These are phyloP conservation scores for Fraxinus paxiana DNA, from an alignment of 305 asterid genomes.

Conservation along the genomic window DNA sequence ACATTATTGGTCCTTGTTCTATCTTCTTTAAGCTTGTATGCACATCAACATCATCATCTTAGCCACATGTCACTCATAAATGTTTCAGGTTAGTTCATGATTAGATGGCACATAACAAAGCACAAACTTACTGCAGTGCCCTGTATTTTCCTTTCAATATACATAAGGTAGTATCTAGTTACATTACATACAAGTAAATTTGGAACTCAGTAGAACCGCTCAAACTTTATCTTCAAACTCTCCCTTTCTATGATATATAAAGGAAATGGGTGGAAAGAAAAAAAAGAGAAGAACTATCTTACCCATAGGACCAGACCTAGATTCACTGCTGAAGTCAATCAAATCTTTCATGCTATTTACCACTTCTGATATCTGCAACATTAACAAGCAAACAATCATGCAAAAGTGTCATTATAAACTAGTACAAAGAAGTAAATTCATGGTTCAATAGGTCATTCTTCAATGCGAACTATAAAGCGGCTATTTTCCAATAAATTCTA, in stretches of 20 bases:
- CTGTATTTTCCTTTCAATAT: not conserved
- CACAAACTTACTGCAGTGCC: not conserved
- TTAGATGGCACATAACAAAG: not conserved
- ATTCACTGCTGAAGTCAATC: conserved; percentile 71
- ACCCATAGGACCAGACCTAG: conserved; percentile 87
- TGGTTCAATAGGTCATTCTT: not conserved
- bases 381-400: not conserved
- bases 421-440: not conserved
- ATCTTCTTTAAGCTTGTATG: not conserved
- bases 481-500: not conserved
- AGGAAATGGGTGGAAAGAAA: conserved; percentile 4
- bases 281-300: conserved; percentile 28
- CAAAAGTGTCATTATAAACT: conserved; percentile 5
- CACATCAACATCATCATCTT: not conserved
- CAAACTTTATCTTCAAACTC: not conserved
- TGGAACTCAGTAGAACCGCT: not conserved
- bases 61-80: not conserved
- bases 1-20: not conserved
- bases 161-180: not conserved
- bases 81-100: not conserved
- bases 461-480: not conserved
- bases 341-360: conserved; percentile 92
- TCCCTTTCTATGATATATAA: conserved; percentile 1
- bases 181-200: not conserved
- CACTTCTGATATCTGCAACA: conserved; percentile 79